These are phyloP conservation scores for Monilinia polystroma DNA, from an alignment of 2,329 filamentous ascomycete species.

Conservation along the genomic window DNA sequence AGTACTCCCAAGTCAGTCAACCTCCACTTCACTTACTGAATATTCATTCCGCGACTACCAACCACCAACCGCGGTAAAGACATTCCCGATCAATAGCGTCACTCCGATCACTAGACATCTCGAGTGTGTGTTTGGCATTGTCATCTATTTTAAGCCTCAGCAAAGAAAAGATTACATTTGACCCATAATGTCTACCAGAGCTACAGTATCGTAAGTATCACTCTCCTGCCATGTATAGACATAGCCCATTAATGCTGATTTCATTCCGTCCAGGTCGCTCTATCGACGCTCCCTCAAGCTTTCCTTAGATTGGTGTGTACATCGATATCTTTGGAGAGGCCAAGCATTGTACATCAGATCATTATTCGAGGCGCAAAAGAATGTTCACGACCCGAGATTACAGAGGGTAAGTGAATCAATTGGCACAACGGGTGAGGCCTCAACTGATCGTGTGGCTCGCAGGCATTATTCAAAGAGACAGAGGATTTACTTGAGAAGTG, in stretches of 20 bases:
- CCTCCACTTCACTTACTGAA: slow-evolving; percentile 22
- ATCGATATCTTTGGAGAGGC: slow-evolving; percentile 89
- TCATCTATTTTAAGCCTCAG: neutral
- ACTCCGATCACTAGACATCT: slow-evolving; percentile 1
- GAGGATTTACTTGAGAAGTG: slow-evolving; percentile 86
- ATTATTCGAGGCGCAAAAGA: slow-evolving; percentile 89
- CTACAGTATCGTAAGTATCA: slow-evolving; percentile 39
- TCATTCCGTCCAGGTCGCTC: slow-evolving; percentile 55
- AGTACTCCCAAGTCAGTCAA: slow-evolving; percentile 12
- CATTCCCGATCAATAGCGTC: slow-evolving; percentile 9
- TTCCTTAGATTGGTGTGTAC: slow-evolving; percentile 91
- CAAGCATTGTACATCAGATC: slow-evolving; percentile 95
- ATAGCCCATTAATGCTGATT: slow-evolving; percentile 1
- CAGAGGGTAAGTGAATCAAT: slow-evolving; percentile 56
- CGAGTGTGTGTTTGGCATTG: neutral
- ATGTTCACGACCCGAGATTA: slow-evolving; percentile 79
- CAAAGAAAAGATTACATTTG: slow-evolving; percentile 9
- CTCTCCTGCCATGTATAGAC: neutral
- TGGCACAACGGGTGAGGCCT: neutral
- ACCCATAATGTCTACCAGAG: slow-evolving; percentile 40
- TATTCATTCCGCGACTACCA: slow-evolving; percentile 13
- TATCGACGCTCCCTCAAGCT: slow-evolving; percentile 94
- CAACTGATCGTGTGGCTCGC: slow-evolving; percentile 26
- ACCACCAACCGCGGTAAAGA: slow-evolving; percentile 11
- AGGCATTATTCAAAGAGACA: slow-evolving; percentile 85